Evolutionary conservation across 2,329 filamentous ascomycete genomes (phyloP), one percentile per base, ranked within the genome.

Genomic region (Didymella sp.): DNA sequence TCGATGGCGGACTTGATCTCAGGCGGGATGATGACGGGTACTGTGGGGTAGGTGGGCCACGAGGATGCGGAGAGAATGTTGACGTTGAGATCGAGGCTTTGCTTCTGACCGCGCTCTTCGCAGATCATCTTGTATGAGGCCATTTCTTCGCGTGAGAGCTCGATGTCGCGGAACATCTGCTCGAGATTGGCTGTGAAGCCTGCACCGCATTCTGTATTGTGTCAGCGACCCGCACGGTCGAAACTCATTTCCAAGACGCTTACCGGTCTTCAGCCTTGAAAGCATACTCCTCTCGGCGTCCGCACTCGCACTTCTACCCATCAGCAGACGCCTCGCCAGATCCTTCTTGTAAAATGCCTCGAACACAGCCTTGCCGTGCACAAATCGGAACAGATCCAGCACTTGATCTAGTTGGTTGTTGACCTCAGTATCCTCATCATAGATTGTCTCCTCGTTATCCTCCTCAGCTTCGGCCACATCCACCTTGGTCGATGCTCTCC

Each of bases 291-390:
- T 87, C 78, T 99, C 96, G 0, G 95, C 94, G 76, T 99, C 95
- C 53, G 94, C 90, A 71, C 92, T 97, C 21, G 94, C 93, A 73
- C 92, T 97, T 62, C 93, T 87, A 35, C 89, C 89, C 91, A 98
- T 93, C 52, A 99, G 83, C 38, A 99, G 79, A 43, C 95, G 86
- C 15, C 93, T 86, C 1, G 96, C 94, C 47, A 99, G 84, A 71
- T 98, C 95, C 70, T 95, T 96, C 81, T 99, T 99, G 84, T 99
- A 99, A 74, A 99, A 99, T 1, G 95, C 94, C 74, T 99, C 95
- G 62, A 99, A 99, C 0, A 97, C 91, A 52, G 96, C 94, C 75
- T 99, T 99, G 63, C 95, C 95, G 72, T 98, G 89, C 30, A 99
- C 91, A 75, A 98, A 98, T 5, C 96, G 87, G 83, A 99, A 99